Evolutionary conservation across 164 flowering plant genomes (phyloP).

Genomic region (Cinnamomum chago): DNA sequence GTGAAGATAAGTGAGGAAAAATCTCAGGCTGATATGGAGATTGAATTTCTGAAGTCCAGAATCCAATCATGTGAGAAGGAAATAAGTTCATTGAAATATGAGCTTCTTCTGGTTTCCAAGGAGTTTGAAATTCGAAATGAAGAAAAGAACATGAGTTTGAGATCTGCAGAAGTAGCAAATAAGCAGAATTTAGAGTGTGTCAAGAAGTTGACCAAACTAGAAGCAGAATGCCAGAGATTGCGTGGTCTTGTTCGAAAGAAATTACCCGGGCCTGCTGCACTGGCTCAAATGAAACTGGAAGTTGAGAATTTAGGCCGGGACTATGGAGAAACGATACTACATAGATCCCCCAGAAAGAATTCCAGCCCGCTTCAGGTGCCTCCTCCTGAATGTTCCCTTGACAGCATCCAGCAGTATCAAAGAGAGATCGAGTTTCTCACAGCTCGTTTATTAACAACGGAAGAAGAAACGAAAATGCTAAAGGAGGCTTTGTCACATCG

Average conservation of each 20-base stretch:
- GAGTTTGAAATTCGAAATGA: conserved; percentile 98
- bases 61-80: conserved; percentile 80
- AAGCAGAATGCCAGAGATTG: conserved; percentile 93
- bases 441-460: conserved; percentile 73
- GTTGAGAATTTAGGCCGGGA: conserved; percentile 84
- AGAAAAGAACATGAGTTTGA: conserved; percentile 86
- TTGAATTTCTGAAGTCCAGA: conserved; percentile 64
- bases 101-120: conserved; percentile 66
- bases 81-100: conserved; percentile 83
- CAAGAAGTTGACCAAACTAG: conserved; percentile 83
- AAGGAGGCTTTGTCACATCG: conserved; percentile 97
- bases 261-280: conserved; percentile 96
- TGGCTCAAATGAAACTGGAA: conserved; percentile 96
- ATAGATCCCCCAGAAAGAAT: conserved; percentile 63
- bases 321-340: conserved; percentile 50
- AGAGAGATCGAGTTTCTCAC: conserved; percentile 83
- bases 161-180: conserved; percentile 84
- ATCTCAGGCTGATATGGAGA: conserved; percentile 78
- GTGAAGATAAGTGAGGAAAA: conserved; percentile 76
- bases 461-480: conserved; percentile 93
- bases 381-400: conserved; percentile 55
- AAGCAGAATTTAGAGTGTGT: conserved; percentile 86
- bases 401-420: conserved; percentile 50
- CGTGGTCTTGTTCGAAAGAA: conserved; percentile 94
- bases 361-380: conserved; percentile 40